Base-by-base conservation (phyloP, 2,329 filamentous ascomycete species). In the Aspergillus viridinutans region DNA sequence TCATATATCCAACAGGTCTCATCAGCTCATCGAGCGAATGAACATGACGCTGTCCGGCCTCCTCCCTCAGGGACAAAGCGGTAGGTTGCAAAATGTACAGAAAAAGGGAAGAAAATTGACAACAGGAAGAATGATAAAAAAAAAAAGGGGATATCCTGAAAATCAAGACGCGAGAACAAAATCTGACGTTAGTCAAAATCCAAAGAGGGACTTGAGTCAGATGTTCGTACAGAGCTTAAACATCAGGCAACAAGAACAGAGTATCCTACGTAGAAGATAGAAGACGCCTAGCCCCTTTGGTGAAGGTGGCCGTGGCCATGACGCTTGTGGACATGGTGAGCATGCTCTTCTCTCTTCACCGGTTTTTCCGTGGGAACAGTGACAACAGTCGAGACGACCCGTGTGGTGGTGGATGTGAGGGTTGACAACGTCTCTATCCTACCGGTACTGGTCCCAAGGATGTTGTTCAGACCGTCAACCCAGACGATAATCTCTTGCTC, bases 401-500 rank as follows among this genome's bases (percentile, higher is more conserved):
- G 53, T n/a, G 58, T 65, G 14, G 62, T 45, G 14, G 68, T 71
- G 1, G 62, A 63, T 1, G 52, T 61, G 3, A 61, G 32, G 7
- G 67, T 65, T 0, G 70, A 71, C 2, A 72, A 42, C 3, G 69
- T 67, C 38, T 61, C 61, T 3, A 58, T 7, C 6, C 43, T 49
- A 9, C 66, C 69, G 14, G 66, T 66, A 48, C 54, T 61, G 5
- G 71, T 74, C 49, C 61, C 54, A 43, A 67, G 56, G 0, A 64
- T 64, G 2, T 58, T 55, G 26, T 68, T 68, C 7, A 67, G 53
- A 5, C 54, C 61, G 42, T 71, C 67, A 21, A 71, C 57, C 21
- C 67, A 28, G 38, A 74, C 61, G 10, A 67, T 54, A 12, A 73
- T 57, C 20, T 71, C 64, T 21, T 68, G 63, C 42, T 72, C 60